Conservation (phyloP, 108 stramenopile genomes). For the Nitzschia inconspicua region DNA sequence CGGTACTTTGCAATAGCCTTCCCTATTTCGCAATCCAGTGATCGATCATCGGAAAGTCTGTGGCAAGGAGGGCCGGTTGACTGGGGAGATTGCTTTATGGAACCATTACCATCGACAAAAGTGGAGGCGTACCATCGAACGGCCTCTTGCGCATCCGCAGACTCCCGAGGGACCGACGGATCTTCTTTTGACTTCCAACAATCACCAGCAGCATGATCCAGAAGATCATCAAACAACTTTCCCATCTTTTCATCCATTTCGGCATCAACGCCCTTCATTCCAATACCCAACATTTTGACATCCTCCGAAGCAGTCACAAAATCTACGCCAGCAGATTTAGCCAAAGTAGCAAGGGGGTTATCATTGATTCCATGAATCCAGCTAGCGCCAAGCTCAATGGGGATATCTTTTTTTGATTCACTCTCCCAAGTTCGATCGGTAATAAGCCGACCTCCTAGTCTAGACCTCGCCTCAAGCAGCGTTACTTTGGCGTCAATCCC, state of each 20-base stretch:
- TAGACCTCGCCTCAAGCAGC: slow-evolving; percentile 40
- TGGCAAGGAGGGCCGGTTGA: slow-evolving; percentile 26
- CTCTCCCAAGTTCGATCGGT: slow-evolving; percentile 27
- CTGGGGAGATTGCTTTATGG: neutral
- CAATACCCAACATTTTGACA: slow-evolving; percentile 41
- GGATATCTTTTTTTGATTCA: neutral
- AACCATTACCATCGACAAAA: neutral
- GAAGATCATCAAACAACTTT: slow-evolving; percentile 49
- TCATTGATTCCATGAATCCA: slow-evolving; percentile 80
- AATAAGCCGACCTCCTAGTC: slow-evolving; percentile 49
- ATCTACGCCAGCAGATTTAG: slow-evolving; percentile 30
- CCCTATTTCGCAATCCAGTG: slow-evolving; percentile 47
- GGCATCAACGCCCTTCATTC: slow-evolving; percentile 19
- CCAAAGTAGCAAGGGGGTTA: slow-evolving; percentile 54
- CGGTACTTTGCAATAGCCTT: slow-evolving; percentile 35
- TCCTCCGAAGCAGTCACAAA: slow-evolving; percentile 48
- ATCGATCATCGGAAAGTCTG: slow-evolving; percentile 46
- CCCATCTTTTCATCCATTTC: slow-evolving; percentile 39
- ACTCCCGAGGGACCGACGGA: neutral
- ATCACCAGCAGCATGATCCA: slow-evolving; percentile 52
- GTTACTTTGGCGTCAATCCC: slow-evolving; percentile 42
- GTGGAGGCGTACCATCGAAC: slow-evolving; percentile 47
- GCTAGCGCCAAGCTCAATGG: slow-evolving; percentile 55
- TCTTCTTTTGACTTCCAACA: slow-evolving; percentile 31
- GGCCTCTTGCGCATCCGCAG: slow-evolving; percentile 8